Percentiles rank a stretch among this genome's conserved stretches.
Evolutionary conservation across 1,284 basidiomycete genomes (phyloP).

Genomic region (Albatrellus sp.): DNA sequence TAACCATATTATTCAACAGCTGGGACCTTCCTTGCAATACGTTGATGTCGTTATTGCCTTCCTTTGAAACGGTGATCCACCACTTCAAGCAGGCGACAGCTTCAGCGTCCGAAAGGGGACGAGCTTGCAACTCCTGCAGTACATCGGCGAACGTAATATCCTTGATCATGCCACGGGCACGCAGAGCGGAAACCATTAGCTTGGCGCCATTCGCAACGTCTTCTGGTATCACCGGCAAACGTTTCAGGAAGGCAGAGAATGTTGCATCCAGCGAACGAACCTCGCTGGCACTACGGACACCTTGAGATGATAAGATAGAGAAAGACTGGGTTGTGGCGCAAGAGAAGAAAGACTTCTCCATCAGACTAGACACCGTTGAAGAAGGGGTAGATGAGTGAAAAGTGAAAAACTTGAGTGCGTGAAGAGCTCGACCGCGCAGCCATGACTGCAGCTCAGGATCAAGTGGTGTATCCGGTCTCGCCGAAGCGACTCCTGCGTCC

Average conservation of each 20-base stretch:
- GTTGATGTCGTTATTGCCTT: conserved; percentile 19
- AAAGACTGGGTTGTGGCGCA: conserved; percentile 39
- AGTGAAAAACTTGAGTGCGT: conserved; percentile 83
- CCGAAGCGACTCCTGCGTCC: conserved; percentile 31
- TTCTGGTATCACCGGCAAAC: conserved; percentile 67
- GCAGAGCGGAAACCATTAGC: conserved; percentile 55
- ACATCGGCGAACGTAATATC: conserved; percentile 85
- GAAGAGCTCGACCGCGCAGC: conserved; percentile 59
- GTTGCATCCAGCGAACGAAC: conserved; percentile 73
- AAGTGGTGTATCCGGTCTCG: conserved; percentile 14
- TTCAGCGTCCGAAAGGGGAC: conserved; percentile 68
- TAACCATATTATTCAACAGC: conserved; percentile 60
- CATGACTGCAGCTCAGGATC: conserved; percentile 33
- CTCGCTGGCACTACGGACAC: conserved; percentile 58
- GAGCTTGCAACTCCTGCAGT: conserved; percentile 61
- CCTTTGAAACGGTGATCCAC: conserved; percentile 66
- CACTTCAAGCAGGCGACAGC: conserved; percentile 79
- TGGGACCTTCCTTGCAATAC: conserved; percentile 40
- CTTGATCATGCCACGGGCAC: conserved; percentile 60
- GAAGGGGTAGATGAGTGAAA: conserved; percentile 85
- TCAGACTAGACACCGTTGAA: conserved; percentile 63
- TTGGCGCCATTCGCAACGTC: conserved; percentile 53
- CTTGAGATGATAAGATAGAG: conserved; percentile 72
- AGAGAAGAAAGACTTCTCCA: conserved; percentile 78
- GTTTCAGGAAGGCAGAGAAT: conserved; percentile 70